Percentiles rank a stretch among this genome's conserved stretches.
phyloP scores from a whole-genome alignment of 2,329 filamentous ascomycete genomes.

The Aureobasidium sp. region DNA sequence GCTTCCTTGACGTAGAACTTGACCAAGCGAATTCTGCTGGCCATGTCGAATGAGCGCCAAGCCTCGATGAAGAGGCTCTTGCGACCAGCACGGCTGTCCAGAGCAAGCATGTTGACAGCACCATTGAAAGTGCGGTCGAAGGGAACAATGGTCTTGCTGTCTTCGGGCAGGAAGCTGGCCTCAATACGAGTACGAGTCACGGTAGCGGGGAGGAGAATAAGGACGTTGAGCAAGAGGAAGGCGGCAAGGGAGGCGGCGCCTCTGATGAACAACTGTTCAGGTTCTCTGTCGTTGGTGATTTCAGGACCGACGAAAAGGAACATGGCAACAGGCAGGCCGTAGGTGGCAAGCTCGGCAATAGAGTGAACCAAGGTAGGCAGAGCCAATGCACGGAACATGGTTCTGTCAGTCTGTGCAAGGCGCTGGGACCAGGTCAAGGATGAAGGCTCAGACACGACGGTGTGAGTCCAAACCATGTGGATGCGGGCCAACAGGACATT shows the following conservation, averaged over 20 bases:
- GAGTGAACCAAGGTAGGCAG: conserved; percentile 47
- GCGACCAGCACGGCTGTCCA: conserved; percentile 48
- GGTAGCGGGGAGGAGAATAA: conserved; percentile 70
- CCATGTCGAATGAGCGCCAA: conserved; percentile 69
- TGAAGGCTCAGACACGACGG: conserved; percentile 67
- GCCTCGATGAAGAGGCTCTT: conserved; percentile 63
- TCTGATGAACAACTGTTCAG: conserved; percentile 30
- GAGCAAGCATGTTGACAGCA: conserved; percentile 60
- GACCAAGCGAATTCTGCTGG: conserved; percentile 65
- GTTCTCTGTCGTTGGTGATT: conserved; percentile 20
- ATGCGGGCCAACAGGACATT: conserved; percentile 60
- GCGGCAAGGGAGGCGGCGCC: conserved; percentile 28
- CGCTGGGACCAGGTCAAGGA: conserved; percentile 57
- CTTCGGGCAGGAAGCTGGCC: conserved; percentile 75
- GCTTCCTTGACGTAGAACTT: conserved; percentile 64
- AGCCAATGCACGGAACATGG: conserved; percentile 18
- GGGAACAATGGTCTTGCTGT: conserved; percentile 75
- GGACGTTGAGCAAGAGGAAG: conserved; percentile 43
- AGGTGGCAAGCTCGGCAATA: conserved; percentile 46
- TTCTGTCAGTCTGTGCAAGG: conserved; percentile 43
- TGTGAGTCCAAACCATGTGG: conserved; percentile 75
- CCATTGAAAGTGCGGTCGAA: conserved; percentile 84
- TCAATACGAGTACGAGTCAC: conserved; percentile 77
- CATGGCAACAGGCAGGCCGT: conserved; percentile 34
- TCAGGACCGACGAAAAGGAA: conserved; percentile 20